Conservation (phyloP, 257 asterid species). For the Solanum dulcamara region DNA sequence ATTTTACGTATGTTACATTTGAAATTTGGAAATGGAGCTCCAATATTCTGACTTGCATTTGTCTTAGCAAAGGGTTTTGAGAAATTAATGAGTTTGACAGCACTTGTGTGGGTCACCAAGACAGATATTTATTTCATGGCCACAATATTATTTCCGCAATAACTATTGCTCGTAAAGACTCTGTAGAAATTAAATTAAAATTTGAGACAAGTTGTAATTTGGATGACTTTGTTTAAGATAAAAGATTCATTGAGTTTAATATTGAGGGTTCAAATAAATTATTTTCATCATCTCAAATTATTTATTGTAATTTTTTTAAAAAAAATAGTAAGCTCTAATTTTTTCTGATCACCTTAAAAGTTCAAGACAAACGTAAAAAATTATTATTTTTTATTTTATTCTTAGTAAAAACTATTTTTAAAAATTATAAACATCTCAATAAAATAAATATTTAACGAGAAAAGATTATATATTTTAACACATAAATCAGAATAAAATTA, state of each 20-base stretch:
- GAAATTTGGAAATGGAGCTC: slow-evolving; percentile 11
- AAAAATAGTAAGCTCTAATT: too few relatives aligned
- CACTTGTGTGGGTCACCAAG: slow-evolving; percentile 57
- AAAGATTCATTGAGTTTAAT: background rate
- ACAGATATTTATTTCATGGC: slow-evolving; percentile 75
- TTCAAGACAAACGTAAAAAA: background rate
- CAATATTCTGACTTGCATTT: slow-evolving; percentile 19
- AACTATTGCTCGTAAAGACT: background rate
- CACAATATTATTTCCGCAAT: background rate
- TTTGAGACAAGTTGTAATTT: background rate
- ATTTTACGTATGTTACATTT: background rate
- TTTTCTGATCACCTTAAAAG: background rate
- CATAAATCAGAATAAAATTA: background rate
- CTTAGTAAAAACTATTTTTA: background rate
- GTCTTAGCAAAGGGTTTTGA: slow-evolving; percentile 26
- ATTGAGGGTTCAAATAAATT: background rate
- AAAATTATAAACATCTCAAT: background rate
- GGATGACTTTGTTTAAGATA: background rate
- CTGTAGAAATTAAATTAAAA: background rate
- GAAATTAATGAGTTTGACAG: slow-evolving; percentile 61
- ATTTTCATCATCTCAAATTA: too few relatives aligned
- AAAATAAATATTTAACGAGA: background rate
- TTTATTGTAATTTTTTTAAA: too few relatives aligned
- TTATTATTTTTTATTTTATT: background rate
- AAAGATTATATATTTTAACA: background rate